Percentiles rank a stretch among this genome's conserved stretches.
Conservation (phyloP, 306 rosid species). For the Prunus salicina region DNA sequence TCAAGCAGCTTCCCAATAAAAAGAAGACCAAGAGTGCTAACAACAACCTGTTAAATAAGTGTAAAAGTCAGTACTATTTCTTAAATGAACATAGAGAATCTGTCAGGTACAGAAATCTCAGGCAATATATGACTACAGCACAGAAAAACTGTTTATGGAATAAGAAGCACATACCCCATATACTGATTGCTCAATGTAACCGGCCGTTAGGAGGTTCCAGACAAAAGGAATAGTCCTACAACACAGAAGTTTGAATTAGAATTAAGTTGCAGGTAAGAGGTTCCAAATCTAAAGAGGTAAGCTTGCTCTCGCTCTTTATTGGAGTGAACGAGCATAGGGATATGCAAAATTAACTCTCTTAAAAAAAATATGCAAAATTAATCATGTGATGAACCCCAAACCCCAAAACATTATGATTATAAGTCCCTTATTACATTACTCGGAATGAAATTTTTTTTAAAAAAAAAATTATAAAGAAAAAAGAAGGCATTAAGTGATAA, state of each 20-base stretch:
- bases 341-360: not conserved
- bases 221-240: slow-evolving; percentile 90
- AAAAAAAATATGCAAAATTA: not conserved
- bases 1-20: slow-evolving; percentile 89
- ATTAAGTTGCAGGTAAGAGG: slow-evolving; percentile 5
- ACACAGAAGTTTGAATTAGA: slow-evolving; percentile 15
- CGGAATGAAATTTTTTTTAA: not conserved
- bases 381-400: not conserved
- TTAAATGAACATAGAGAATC: slow-evolving; percentile 1
- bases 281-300: not conserved
- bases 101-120: not conserved
- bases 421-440: not conserved
- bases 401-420: not conserved
- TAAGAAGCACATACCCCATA: slow-evolving; percentile 59
- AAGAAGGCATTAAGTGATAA: not conserved
- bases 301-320: not conserved
- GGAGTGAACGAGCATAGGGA: not conserved
- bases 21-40: slow-evolving; percentile 68
- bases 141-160: slow-evolving; percentile 1
- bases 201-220: slow-evolving; percentile 86
- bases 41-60: slow-evolving; percentile 50
- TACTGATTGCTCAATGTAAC: slow-evolving; percentile 76
- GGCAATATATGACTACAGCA: not conserved
- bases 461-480: not conserved
- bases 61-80: not conserved